Conservation (phyloP, 176 grass and related monocot genomes). For the Juncus inflexus region DNA sequence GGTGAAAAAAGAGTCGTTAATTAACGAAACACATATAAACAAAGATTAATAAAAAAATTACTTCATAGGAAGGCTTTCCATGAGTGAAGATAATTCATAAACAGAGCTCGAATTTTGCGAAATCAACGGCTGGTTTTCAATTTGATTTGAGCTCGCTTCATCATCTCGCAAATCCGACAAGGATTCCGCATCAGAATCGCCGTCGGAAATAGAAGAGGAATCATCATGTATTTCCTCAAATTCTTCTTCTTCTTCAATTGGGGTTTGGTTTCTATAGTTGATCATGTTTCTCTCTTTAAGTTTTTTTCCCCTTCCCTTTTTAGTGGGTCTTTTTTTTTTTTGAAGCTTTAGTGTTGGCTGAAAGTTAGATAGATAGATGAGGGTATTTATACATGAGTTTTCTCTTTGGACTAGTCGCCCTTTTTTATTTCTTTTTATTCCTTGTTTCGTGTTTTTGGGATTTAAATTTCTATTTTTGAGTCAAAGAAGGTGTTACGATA, state of each 20-base stretch:
- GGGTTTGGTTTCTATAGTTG: slow-evolving; percentile 7
- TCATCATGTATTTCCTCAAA: slow-evolving; percentile 46
- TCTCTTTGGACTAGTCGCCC: too few relatives aligned
- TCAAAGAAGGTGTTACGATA: neutral
- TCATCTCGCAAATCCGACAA: slow-evolving; percentile 31
- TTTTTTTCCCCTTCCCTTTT: slow-evolving; percentile 14
- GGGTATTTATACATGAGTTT: too few relatives aligned
- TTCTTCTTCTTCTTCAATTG: slow-evolving; percentile 34
- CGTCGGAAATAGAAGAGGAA: slow-evolving; percentile 52
- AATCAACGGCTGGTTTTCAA: slow-evolving; percentile 23
- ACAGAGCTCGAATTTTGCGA: slow-evolving; percentile 27
- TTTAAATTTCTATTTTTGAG: too few relatives aligned
- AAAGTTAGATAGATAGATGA: neutral
- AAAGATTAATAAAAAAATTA: slow-evolving; percentile 9
- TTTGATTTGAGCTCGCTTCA: neutral
- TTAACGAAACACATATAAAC: neutral
- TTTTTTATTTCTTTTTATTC: too few relatives aligned
- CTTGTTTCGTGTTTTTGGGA: too few relatives aligned
- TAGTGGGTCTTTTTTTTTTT: slow-evolving; percentile 23
- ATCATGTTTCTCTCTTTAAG: slow-evolving; percentile 5
- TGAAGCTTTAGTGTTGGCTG: slow-evolving; percentile 20
- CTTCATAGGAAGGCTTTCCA: slow-evolving; percentile 54
- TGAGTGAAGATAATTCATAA: slow-evolving; percentile 59
- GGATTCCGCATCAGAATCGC: slow-evolving; percentile 34
- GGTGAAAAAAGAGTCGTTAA: neutral